Base-by-base conservation (phyloP, 305 asterid genomes). In the Euphrasia arctica region DNA sequence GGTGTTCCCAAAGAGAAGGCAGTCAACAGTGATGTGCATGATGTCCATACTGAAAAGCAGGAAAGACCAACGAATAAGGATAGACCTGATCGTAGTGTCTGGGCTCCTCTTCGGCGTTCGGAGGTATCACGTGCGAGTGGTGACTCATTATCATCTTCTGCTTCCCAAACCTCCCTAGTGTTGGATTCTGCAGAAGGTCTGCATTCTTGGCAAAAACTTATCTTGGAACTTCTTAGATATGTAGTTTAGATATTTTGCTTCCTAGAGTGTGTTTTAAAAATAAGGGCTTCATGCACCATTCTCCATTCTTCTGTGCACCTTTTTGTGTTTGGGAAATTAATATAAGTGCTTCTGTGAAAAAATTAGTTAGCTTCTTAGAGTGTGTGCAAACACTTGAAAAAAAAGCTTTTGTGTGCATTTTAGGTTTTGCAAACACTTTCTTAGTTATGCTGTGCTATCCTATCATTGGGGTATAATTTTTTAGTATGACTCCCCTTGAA, bases 31-130 rank as follows among this genome's bases (percentile, higher is more conserved):
- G 86, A 85, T 75, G 56, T 51, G 31, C 77, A 64, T 63, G 62
- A 69, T 60, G 71, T 55, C 62, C 76, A 74, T 63, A 5, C 66
- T 43, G 92, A 79, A 73, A 82, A 77, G 74, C 84, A 72, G 48
- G 95, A 89, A 64, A 84, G 78, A 45, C 82, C 74, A 22, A 78
- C 88, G 78, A 86, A 85, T 68, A 89, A 77, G 74, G 88, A 82
- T 71, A 84, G 92, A 66, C 92, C 92, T 69, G 96, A 89, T 74
- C 88, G 91, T 74, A 92, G 87, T 71, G 90, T 86, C 42, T 80
- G 95, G 96, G 72, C 89, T 39, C 88, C 89, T 70, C 80, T 82
- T 70, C 84, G 81, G 28, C 88, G 82, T 54, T 78, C 88, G 29
- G 91, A 86, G 63, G 86, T 87, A 62, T 77, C 82, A 66, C 87